Conservation (phyloP, 2,329 filamentous ascomycete genomes). For the Colletotrichum musicola region DNA sequence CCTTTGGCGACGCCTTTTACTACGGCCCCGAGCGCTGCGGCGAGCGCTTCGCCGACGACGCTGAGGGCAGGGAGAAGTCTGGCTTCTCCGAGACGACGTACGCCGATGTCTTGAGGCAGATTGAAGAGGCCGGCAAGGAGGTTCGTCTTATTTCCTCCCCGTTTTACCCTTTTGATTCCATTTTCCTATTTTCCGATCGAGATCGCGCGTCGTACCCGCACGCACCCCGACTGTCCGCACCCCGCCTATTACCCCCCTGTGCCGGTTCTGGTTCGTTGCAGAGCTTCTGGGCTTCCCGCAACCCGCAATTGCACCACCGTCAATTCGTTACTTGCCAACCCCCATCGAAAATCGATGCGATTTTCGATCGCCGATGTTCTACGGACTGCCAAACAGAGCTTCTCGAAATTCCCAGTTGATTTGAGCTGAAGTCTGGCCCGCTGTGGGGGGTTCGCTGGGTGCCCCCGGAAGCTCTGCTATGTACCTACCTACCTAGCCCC, state of each 20-base stretch:
- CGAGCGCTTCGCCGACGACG: constrained; percentile 80
- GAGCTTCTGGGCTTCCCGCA: constrained; percentile 21
- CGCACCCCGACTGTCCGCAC: constrained; percentile 1
- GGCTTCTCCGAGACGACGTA: constrained; percentile 80
- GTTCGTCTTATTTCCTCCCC: constrained; percentile 61
- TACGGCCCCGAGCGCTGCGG: constrained; percentile 92
- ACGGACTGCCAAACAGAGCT: constrained; percentile 29
- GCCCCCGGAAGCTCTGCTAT: constrained; percentile 18
- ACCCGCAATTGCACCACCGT: constrained; percentile 15
- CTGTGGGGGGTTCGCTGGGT: background rate
- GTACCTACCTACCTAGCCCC: constrained; percentile 4
- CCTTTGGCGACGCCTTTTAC: constrained; percentile 97
- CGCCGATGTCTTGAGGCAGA: constrained; percentile 80
- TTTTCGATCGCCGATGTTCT: constrained; percentile 17
- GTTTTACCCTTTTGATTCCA: constrained; percentile 41
- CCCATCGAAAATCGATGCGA: constrained; percentile 20
- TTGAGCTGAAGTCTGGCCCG: constrained; percentile 25
- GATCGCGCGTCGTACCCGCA: background rate
- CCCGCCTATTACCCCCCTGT: background rate
- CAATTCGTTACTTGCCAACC: constrained; percentile 25
- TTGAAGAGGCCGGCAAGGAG: constrained; percentile 80
- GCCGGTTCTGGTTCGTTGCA: constrained; percentile 25
- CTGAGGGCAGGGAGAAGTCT: constrained; percentile 65
- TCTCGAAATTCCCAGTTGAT: constrained; percentile 38
- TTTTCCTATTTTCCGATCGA: constrained; percentile 3